phyloP scores from a whole-genome alignment of 2,329 filamentous ascomycete species.

The Nakataea oryzae region DNA sequence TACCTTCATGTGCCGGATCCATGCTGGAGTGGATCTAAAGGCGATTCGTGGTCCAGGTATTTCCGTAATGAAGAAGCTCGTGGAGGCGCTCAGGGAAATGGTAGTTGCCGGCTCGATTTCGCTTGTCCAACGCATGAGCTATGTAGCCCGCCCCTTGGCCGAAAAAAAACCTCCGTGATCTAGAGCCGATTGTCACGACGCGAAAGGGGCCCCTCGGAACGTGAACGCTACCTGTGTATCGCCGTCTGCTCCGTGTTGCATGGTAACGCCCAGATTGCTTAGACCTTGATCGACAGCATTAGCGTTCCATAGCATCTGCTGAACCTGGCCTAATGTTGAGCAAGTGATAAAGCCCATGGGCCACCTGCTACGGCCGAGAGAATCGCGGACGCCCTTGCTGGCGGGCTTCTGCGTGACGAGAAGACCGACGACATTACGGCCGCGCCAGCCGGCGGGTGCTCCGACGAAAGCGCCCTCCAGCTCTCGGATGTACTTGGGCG shows the following conservation, averaged over 20 bases:
- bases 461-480: conserved; percentile 68
- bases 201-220: conserved; percentile 33
- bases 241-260: conserved; percentile 25
- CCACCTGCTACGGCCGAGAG: conserved; percentile 54
- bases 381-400: conserved; percentile 68
- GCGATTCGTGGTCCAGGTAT: neutral
- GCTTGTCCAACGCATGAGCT: neutral
- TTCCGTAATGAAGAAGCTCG: neutral
- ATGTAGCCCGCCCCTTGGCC: neutral
- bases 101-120: neutral
- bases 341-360: conserved; percentile 65
- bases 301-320: conserved; percentile 66
- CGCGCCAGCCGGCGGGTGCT: conserved; percentile 64
- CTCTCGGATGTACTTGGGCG: conserved; percentile 58
- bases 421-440: conserved; percentile 54
- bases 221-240: conserved; percentile 37
- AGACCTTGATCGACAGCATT: conserved; percentile 52
- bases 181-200: neutral
- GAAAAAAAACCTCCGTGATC: neutral
- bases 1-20: neutral
- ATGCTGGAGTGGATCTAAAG: neutral
- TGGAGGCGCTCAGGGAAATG: neutral
- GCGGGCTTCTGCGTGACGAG: conserved; percentile 59
- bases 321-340: conserved; percentile 42
- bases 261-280: conserved; percentile 43